Evolutionary conservation across 2,329 filamentous ascomycete species (phyloP), one percentile per base, ranked within the genome.

Genomic region (Diaporthe sp.): DNA sequence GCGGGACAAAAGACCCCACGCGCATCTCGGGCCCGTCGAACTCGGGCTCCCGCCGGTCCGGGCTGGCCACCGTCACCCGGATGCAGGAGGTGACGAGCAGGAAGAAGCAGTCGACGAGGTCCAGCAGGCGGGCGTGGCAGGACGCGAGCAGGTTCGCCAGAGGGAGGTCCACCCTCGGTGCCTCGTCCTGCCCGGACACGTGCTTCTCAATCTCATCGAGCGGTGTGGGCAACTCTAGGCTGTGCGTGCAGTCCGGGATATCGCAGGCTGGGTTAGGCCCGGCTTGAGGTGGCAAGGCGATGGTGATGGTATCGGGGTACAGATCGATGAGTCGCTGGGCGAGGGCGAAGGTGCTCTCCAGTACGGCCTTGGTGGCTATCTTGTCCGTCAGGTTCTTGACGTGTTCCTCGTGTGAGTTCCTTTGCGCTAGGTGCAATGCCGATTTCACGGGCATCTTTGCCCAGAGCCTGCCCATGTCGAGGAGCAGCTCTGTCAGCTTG

Each of bases 21-120:
- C 83, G 82, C 19, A 87, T 83, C 62, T 86, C 83, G 0, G 85
- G 85, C 4, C 87, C 81, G 25, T 83, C 81, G 51, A 86, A 80
- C 8, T 80, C 79, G 0, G 82, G 84, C 19, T 83, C 81, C 19
- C 79, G 75, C 17, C 80, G 77, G 7, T 77, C 71, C 0, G 83
- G 81, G 0, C 82, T 77, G 0, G 80, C 79, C 0, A 80, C 62
- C 9, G 81, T 80, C 57, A 83, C 77, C 39, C 80, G 79, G 17
- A 79, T 78, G 76, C 86, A 87, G 15, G 82, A 76, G 15, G 79
- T 79, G 9, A 81, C 80, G 34, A 82, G 81, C 25, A 78, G 78
- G 28, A 84, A 74, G 8, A 87, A 72, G 28, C 77, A 78, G 31
- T 84, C 84, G n/a, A 86, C 78, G 6, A 85, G 77, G 65, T 86